phyloP scores from a whole-genome alignment of 2,329 filamentous ascomycete genomes.

The Dryadomyces quercivorus region DNA sequence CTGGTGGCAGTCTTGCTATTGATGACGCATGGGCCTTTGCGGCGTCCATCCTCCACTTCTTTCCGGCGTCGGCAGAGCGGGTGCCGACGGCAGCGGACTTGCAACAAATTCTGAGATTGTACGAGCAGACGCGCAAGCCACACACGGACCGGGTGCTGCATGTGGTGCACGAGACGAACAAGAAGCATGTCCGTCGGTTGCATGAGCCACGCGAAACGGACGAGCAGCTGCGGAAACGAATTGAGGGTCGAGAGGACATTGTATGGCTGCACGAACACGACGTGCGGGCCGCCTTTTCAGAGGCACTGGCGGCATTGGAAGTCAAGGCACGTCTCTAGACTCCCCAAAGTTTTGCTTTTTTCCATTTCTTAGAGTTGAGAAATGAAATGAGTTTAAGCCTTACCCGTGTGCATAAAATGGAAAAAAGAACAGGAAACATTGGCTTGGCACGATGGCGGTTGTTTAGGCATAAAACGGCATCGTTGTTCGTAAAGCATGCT shows the following conservation, averaged over 20 bases:
- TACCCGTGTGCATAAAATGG: too few species aligned
- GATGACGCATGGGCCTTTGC: constrained; percentile 30
- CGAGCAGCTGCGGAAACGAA: not conserved
- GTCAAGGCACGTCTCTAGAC: too few species aligned
- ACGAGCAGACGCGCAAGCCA: not conserved
- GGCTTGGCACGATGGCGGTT: too few species aligned
- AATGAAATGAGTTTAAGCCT: too few species aligned
- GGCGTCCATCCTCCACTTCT: constrained; percentile 24
- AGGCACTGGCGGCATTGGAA: too few species aligned
- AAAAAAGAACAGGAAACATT: too few species aligned
- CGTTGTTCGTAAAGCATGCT: too few species aligned
- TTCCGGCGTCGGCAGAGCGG: constrained; percentile 10
- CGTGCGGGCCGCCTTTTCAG: not conserved
- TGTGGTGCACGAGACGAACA: not conserved
- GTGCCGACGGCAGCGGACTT: not conserved
- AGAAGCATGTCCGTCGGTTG: not conserved
- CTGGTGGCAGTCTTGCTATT: constrained; percentile 26
- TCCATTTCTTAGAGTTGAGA: too few species aligned
- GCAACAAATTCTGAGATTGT: not conserved
- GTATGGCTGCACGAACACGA: not conserved
- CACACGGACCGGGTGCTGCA: not conserved
- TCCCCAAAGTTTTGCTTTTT: too few species aligned
- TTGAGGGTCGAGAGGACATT: not conserved
- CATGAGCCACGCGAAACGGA: not conserved
- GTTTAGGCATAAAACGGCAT: too few species aligned